These are phyloP conservation scores for Acanthamoeba lugdunensis DNA, from an alignment of 208 protist genomes.

Conservation along the genomic window DNA sequence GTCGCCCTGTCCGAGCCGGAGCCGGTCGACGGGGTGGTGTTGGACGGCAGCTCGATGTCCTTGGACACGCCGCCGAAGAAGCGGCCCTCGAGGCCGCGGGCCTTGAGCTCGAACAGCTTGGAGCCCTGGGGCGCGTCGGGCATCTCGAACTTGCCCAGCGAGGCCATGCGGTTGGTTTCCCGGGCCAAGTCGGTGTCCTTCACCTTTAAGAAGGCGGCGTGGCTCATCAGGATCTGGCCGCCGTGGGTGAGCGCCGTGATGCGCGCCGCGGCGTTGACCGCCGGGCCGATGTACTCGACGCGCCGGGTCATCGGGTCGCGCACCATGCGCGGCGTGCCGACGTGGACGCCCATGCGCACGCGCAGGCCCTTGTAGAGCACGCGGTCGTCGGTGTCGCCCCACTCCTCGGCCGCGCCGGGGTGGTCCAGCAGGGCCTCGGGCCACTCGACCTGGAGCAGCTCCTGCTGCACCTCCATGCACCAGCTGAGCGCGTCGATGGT, in stretches of 20 bases:
- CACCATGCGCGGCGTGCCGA: background rate
- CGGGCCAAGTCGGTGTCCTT: background rate
- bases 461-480: slow-evolving; percentile 21
- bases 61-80: slow-evolving; percentile 58
- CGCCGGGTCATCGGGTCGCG: slow-evolving; percentile 34
- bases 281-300: slow-evolving; percentile 70
- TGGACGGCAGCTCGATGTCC: background rate
- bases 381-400: no score
- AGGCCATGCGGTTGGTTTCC: background rate
- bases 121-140: no score
- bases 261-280: no score
- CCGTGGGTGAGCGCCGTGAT: no score
- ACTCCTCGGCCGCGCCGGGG: background rate
- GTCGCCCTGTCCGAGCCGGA: background rate
- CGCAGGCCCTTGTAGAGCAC: no score
- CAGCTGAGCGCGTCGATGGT: slow-evolving; percentile 18
- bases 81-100: slow-evolving; percentile 20
- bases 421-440: background rate
- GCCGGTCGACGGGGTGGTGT: background rate
- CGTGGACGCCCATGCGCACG: no score
- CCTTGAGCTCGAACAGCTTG: slow-evolving; percentile 34
- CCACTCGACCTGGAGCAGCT: background rate
- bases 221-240: no score
- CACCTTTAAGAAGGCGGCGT: background rate
- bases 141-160: slow-evolving; percentile 56